Evolutionary conservation across 169 alveolate species (phyloP), one percentile per base, ranked within the genome.

Genomic region (Plasmodium adleri): DNA sequence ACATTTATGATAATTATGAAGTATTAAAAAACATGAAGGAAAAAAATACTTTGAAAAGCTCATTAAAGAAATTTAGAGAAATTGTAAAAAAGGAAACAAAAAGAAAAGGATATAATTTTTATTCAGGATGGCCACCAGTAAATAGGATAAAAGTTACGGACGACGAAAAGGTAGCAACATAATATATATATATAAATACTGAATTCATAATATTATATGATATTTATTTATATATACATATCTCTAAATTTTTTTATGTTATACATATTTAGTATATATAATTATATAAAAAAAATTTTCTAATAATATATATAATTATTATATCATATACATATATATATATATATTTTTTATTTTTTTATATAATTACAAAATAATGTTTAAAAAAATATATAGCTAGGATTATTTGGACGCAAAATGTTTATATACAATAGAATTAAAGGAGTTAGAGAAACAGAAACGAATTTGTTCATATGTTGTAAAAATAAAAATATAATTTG

Each of bases 81-180:
- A 72, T 86, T n/a, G 92, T 86, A 54, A 62, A 86, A 71, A 86
- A 39, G 20, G 87, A 86, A 86, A 86, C 92, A 13, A 47, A 47
- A 64, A 67, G 71, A 28, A 86, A 86, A 60, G 92, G 74, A 12
- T 86, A 86, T 39, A 72, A 86, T 86, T 86, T 72, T 24, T 86
- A 86, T 67, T 22, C 32, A 17, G 92, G 92, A 43, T 86, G 92
- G 92, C 92, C 92, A 32, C 92, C 92, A 32, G 60, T 43, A 86
- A 49, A 86, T 54, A 28, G 92, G 47, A 86, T 86, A 66, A 86
- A 71, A 72, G 52, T 86, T 26, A 72, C 87, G 47, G 71, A 86
- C 12, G 92, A 86, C 45, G 92, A 86, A 66, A 72, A 86, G 75
- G 92, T 86, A 83, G 56, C 3, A 52, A 22, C 15, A 17, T 47